phyloP scores from a whole-genome alignment of 2,329 filamentous ascomycete species.

The Pyrenochaeta sp. region DNA sequence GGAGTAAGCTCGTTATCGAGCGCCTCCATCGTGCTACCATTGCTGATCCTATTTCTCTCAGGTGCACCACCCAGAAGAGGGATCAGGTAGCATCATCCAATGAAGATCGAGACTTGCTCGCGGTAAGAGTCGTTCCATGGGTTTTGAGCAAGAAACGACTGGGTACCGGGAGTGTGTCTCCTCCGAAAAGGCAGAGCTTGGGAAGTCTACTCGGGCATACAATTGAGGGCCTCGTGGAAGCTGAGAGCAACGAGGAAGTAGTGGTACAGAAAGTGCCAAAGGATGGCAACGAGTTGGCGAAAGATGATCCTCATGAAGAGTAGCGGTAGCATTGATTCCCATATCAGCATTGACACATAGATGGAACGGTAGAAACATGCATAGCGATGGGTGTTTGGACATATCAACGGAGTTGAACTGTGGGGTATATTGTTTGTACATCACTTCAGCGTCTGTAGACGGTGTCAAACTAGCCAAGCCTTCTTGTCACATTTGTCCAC shows the following conservation, averaged over 20 bases:
- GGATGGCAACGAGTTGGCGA: background rate
- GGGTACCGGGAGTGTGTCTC: no score
- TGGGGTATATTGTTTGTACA: background rate
- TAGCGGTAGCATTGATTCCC: background rate
- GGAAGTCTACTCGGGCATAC: constrained; percentile 1
- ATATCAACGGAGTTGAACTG: background rate
- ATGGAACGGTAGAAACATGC: background rate
- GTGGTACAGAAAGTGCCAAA: background rate
- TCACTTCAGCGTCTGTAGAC: background rate
- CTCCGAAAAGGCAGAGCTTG: background rate
- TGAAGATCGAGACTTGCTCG: no score
- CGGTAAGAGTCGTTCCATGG: no score
- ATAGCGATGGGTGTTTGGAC: background rate
- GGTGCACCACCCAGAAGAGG: no score
- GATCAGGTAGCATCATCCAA: no score
- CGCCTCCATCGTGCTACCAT: no score
- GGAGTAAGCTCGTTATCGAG: constrained; percentile 24
- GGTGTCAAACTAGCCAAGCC: background rate
- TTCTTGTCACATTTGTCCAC: no score
- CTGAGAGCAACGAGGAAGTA: background rate
- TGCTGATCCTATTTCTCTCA: no score
- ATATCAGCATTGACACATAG: background rate
- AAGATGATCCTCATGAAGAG: background rate
- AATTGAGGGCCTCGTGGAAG: background rate
- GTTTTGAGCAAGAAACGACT: no score